These are phyloP conservation scores for Metschnikowia dekortorum DNA, from an alignment of 805 yeast species.

Conservation along the genomic window DNA sequence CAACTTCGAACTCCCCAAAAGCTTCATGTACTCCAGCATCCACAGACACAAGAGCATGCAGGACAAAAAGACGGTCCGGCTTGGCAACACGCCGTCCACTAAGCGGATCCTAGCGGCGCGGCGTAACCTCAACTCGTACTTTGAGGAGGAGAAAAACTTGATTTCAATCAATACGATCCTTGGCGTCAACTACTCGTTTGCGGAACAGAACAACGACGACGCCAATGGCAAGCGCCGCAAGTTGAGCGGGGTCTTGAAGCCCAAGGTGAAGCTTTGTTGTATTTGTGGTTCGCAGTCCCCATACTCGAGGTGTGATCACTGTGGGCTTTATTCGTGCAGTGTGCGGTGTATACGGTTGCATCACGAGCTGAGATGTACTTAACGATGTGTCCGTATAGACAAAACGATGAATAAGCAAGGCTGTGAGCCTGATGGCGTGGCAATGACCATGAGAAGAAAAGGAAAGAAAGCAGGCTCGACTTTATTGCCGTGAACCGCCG, in stretches of 20 bases:
- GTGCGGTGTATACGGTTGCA: conserved; percentile 38
- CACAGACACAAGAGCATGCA: conserved; percentile 19
- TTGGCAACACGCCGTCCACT: conserved; percentile 43
- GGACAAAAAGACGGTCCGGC: conserved; percentile 25
- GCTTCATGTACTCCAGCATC: conserved; percentile 32
- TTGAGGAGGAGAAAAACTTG: conserved; percentile 43
- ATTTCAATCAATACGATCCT: conserved; percentile 41
- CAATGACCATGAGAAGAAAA: no score
- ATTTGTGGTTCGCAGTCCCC: conserved; percentile 36
- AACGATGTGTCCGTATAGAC: not conserved
- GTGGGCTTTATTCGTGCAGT: conserved; percentile 40
- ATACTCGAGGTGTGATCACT: conserved; percentile 36
- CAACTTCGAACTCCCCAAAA: conserved; percentile 40
- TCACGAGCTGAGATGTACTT: conserved; percentile 38
- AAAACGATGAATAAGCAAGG: no score
- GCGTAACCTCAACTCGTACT: conserved; percentile 40
- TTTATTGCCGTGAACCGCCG: no score
- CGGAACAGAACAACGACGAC: conserved; percentile 30
- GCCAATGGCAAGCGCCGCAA: conserved; percentile 16
- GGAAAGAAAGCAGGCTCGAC: no score
- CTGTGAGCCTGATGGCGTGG: no score
- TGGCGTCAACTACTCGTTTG: conserved; percentile 36
- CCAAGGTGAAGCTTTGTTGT: conserved; percentile 36
- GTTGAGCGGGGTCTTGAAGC: conserved; percentile 18
- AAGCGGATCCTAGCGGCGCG: conserved; percentile 40